Conservation (phyloP, 1,284 basidiomycete genomes). For the Coniferiporia sulphurascens region DNA sequence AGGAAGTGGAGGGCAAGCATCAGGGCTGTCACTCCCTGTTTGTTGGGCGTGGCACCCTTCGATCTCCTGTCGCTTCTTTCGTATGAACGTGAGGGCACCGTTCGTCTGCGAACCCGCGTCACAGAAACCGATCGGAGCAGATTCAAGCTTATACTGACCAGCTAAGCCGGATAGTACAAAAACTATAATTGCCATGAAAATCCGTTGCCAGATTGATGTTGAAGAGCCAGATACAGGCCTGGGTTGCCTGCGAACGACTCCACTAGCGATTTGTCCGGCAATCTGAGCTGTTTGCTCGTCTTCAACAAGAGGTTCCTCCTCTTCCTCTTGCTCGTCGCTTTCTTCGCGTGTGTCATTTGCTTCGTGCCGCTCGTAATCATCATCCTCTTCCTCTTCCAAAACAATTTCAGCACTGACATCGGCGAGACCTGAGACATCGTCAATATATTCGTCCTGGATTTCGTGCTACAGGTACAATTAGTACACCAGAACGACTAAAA, state of each 20-base stretch:
- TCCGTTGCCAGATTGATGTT: constrained; percentile 28
- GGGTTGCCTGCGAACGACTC: constrained; percentile 22
- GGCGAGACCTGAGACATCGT: constrained; percentile 19
- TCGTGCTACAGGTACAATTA: constrained; percentile 11
- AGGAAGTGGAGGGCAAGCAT: constrained; percentile 48
- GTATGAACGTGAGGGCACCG: constrained; percentile 45
- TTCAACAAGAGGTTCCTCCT: constrained; percentile 14
- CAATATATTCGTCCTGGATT: constrained; percentile 22
- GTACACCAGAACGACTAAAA: background rate
- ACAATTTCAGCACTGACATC: constrained; percentile 22
- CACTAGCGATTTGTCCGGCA: constrained; percentile 35
- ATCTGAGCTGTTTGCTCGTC: constrained; percentile 27
- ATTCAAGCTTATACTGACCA: constrained; percentile 59
- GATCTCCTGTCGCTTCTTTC: constrained; percentile 40
- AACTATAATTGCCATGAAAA: constrained; percentile 36
- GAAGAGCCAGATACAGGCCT: constrained; percentile 20
- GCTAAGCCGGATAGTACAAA: constrained; percentile 38
- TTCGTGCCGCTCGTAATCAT: background rate
- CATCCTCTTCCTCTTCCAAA: constrained; percentile 20
- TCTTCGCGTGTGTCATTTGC: constrained; percentile 19
- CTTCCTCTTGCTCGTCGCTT: constrained; percentile 20
- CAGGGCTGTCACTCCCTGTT: constrained; percentile 33
- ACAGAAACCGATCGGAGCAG: constrained; percentile 78
- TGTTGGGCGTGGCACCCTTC: constrained; percentile 48
- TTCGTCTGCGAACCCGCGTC: constrained; percentile 66